These are phyloP conservation scores for Cyberlindnera japonica DNA, from an alignment of 805 yeast species.

Conservation along the genomic window DNA sequence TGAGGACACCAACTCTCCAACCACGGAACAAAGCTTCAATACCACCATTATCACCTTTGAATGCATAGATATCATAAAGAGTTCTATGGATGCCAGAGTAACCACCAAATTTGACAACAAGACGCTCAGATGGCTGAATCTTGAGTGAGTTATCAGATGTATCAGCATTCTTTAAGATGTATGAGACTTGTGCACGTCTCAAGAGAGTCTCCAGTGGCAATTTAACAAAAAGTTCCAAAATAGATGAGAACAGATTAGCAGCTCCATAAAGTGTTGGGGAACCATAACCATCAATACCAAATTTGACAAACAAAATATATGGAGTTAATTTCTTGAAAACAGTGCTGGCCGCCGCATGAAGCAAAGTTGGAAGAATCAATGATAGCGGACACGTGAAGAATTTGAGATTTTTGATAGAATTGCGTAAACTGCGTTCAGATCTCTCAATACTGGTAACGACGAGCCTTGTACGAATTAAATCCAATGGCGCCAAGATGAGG, in stretches of 20 bases:
- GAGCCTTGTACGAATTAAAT: conserved; percentile 72
- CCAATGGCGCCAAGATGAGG: conserved; percentile 72
- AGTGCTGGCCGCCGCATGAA: conserved; percentile 59
- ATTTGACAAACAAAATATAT: conserved; percentile 51
- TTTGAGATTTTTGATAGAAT: conserved; percentile 52
- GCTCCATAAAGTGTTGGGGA: conserved; percentile 59
- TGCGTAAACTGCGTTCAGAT: conserved; percentile 64
- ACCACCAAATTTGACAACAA: conserved; percentile 57
- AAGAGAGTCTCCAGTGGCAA: conserved; percentile 86
- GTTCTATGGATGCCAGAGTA: conserved; percentile 55
- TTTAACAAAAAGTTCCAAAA: conserved; percentile 66
- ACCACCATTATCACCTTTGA: conserved; percentile 42
- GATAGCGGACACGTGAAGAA: conserved; percentile 52
- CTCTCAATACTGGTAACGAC: conserved; percentile 61
- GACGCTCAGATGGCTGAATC: conserved; percentile 39
- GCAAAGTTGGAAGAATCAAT: conserved; percentile 62
- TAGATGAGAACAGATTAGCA: conserved; percentile 55
- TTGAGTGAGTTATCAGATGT: conserved; percentile 33
- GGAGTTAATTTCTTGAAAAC: conserved; percentile 66
- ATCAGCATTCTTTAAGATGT: conserved; percentile 39
- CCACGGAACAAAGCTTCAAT: conserved; percentile 70
- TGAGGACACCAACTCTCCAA: conserved; percentile 83
- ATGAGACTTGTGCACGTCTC: conserved; percentile 77
- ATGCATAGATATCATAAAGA: conserved; percentile 40
- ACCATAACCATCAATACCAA: conserved; percentile 63